Conservation (phyloP, 2,329 filamentous ascomycete genomes). For the Dothideomycetes sp. region DNA sequence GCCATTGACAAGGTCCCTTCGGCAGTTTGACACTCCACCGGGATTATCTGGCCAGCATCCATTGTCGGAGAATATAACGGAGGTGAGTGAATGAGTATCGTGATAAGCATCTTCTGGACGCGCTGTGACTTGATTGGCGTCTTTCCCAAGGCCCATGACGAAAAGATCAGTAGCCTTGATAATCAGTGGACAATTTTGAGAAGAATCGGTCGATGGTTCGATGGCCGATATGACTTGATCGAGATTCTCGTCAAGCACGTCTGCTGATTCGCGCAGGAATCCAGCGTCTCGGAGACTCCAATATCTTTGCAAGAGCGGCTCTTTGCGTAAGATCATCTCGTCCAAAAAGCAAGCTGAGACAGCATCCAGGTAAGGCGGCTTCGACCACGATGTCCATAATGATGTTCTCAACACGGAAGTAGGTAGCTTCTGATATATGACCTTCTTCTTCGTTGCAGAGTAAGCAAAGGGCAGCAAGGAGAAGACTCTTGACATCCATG, state of each 20-base stretch:
- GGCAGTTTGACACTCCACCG: slow-evolving; percentile 47
- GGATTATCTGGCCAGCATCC: slow-evolving; percentile 46
- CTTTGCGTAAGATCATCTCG: slow-evolving; percentile 20
- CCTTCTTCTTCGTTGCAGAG: slow-evolving; percentile 9
- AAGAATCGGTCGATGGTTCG: slow-evolving; percentile 15
- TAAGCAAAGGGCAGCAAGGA: slow-evolving; percentile 4
- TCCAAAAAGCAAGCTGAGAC: slow-evolving; percentile 16
- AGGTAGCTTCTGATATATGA: slow-evolving; percentile 12
- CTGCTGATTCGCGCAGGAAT: slow-evolving; percentile 31
- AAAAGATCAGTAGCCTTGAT: slow-evolving; percentile 35
- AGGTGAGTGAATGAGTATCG: slow-evolving; percentile 41
- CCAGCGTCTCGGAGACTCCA: slow-evolving; percentile 38
- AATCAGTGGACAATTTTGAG: slow-evolving; percentile 22
- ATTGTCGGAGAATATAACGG: slow-evolving; percentile 44
- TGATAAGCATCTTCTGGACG: slow-evolving; percentile 31
- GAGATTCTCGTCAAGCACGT: slow-evolving; percentile 14
- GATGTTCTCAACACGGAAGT: slow-evolving; percentile 14
- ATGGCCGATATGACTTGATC: slow-evolving; percentile 17
- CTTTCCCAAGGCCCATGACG: slow-evolving; percentile 35
- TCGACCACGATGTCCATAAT: slow-evolving; percentile 15
- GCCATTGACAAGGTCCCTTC: slow-evolving; percentile 47
- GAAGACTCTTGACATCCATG: slow-evolving; percentile 1
- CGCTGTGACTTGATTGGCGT: slow-evolving; percentile 33
- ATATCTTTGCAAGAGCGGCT: slow-evolving; percentile 36
- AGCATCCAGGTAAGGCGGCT: slow-evolving; percentile 15